A percentile compares a stretch with the other conserved stretches of the same genome.
Conservation (phyloP, 2,329 filamentous ascomycete species). For the Colletotrichum sp. region DNA sequence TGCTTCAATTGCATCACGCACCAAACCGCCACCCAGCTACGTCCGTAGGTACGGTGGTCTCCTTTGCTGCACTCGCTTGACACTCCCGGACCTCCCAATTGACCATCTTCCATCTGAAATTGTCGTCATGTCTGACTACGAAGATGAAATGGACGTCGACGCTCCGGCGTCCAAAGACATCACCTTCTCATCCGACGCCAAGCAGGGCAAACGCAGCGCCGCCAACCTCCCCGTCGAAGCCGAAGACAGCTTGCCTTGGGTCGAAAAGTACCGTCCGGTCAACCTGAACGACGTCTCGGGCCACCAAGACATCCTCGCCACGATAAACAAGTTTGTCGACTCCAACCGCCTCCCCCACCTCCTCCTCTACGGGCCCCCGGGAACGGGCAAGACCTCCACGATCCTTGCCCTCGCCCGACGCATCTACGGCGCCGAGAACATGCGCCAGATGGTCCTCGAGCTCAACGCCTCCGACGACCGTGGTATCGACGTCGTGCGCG, state of each 20-base stretch:
- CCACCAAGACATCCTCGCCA: constrained; percentile 95
- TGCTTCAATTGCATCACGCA: neutral
- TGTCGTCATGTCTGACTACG: constrained; percentile 61
- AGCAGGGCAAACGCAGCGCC: constrained; percentile 89
- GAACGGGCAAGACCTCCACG: constrained; percentile 97
- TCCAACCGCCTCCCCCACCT: constrained; percentile 93
- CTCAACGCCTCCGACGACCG: constrained; percentile 97
- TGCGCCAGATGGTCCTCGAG: constrained; percentile 98
- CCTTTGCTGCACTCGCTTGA: neutral
- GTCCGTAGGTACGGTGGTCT: neutral
- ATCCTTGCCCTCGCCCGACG: constrained; percentile 90
- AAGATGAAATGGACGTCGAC: constrained; percentile 68
- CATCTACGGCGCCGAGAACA: constrained; percentile 90
- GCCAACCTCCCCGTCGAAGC: constrained; percentile 94
- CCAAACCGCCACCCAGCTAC: neutral
- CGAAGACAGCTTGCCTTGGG: constrained; percentile 94
- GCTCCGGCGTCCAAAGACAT: constrained; percentile 54
- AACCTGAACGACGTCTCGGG: constrained; percentile 92
- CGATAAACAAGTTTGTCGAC: constrained; percentile 97
- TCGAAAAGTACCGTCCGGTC: constrained; percentile 94
- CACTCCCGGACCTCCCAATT: neutral
- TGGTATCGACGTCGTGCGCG: constrained; percentile 95
- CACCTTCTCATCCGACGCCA: constrained; percentile 76
- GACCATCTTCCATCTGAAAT: neutral
- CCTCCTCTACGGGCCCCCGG: constrained; percentile 93